Conservation (phyloP, 2,329 filamentous ascomycete genomes). For the Nothopassalora personata region DNA sequence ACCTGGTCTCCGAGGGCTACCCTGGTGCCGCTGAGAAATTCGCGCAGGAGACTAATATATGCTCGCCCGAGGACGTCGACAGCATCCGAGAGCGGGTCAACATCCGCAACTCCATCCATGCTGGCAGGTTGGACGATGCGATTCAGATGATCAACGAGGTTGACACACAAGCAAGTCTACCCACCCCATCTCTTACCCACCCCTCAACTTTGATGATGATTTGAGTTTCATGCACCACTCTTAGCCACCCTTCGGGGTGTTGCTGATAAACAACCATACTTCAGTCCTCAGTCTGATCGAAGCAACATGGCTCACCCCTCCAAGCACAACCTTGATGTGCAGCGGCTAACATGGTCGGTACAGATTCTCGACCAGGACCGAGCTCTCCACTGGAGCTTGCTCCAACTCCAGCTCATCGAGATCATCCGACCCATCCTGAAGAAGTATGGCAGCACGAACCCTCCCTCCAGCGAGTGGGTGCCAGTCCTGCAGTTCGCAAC, state of each 20-base stretch:
- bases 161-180: conserved; percentile 73
- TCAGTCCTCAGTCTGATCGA: conserved; percentile 82
- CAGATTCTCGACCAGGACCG: conserved; percentile 84
- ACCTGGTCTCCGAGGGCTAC: conserved; percentile 92
- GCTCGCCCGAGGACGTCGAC: conserved; percentile 61
- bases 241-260: conserved; percentile 72
- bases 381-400: conserved; percentile 78
- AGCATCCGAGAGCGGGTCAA: conserved; percentile 73
- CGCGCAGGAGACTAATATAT: conserved; percentile 85
- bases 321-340: not conserved
- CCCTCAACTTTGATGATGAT: conserved; percentile 74
- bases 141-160: conserved; percentile 85
- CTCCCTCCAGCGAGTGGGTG: conserved; percentile 65
- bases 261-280: conserved; percentile 85
- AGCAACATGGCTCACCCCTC: not conserved
- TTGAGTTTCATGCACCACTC: conserved; percentile 99
- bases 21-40: conserved; percentile 89
- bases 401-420: conserved; percentile 89
- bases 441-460: conserved; percentile 39
- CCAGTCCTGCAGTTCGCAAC: conserved; percentile 83
- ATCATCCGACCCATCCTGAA: conserved; percentile 67
- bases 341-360: conserved; percentile 9
- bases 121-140: conserved; percentile 76
- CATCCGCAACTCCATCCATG: conserved; percentile 79
- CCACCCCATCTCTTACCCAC: conserved; percentile 11